These are phyloP conservation scores for Macadamia tetraphylla DNA, from an alignment of 164 flowering plant species.

Conservation along the genomic window DNA sequence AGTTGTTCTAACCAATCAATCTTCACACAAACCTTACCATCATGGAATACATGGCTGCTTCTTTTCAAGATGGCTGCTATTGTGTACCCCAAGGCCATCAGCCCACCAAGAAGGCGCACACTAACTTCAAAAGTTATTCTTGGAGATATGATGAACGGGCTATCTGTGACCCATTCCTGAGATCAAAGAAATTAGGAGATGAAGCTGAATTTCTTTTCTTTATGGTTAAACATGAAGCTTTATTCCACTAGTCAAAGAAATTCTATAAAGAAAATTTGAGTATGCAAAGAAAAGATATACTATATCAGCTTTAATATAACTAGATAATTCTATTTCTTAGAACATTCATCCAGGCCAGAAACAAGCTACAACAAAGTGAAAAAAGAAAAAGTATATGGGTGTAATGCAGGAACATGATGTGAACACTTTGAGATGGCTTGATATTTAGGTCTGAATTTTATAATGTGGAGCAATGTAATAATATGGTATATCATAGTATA, in stretches of 20 bases:
- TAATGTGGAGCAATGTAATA: no score
- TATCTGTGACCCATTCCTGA: conserved; percentile 98
- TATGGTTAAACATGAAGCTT: no score
- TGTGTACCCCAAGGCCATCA: conserved; percentile 98
- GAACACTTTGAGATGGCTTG: no score
- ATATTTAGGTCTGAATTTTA: no score
- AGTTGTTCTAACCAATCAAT: conserved; percentile 95
- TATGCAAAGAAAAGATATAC: neutral
- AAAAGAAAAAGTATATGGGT: no score
- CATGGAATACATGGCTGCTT: conserved; percentile 79
- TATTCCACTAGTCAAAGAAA: neutral
- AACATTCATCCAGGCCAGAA: no score
- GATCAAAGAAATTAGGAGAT: conserved; percentile 8
- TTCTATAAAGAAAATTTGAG: neutral
- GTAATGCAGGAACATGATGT: no score
- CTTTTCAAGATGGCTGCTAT: conserved; percentile 93
- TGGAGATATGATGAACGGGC: conserved; percentile 93
- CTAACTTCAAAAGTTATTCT: conserved; percentile 97
- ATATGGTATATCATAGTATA: no score
- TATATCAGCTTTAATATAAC: no score
- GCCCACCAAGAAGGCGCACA: conserved; percentile 96
- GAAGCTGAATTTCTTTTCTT: no score
- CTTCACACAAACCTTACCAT: conserved; percentile 77
- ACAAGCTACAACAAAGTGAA: no score
- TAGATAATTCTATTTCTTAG: no score